Evolutionary conservation across 2,329 filamentous ascomycete species (phyloP).

Genomic region (Curvularia sp.): DNA sequence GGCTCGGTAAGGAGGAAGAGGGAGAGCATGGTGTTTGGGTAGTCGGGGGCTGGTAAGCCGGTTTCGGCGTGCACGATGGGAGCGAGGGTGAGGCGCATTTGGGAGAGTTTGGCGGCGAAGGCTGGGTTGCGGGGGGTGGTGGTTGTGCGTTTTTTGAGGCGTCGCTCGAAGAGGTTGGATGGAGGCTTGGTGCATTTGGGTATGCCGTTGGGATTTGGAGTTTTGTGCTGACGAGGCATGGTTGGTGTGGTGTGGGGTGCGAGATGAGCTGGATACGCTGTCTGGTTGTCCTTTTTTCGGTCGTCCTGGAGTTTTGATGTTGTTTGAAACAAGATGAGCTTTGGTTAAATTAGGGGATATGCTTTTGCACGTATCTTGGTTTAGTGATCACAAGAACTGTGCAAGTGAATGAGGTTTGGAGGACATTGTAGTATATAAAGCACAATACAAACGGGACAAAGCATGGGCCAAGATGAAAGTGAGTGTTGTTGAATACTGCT

Average conservation of each 20-base stretch:
- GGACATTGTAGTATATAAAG: conserved; percentile 33
- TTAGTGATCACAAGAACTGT: too few relatives aligned
- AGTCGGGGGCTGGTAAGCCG: conserved; percentile 68
- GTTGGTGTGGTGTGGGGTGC: neutral
- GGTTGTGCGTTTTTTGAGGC: conserved; percentile 6
- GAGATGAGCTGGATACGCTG: conserved; percentile 15
- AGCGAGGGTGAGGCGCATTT: conserved; percentile 70
- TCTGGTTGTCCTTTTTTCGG: neutral
- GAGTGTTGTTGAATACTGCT: conserved; percentile 37
- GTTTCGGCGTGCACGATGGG: conserved; percentile 68
- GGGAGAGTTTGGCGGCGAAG: conserved; percentile 66
- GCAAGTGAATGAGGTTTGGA: too few relatives aligned
- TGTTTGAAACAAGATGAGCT: too few relatives aligned
- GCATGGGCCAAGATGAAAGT: conserved; percentile 22
- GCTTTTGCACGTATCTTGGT: too few relatives aligned
- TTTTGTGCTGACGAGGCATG: neutral
- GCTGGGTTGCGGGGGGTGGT: conserved; percentile 47
- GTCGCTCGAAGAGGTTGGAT: conserved; percentile 19
- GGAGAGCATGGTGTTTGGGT: conserved; percentile 70
- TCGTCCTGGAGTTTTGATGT: too few relatives aligned
- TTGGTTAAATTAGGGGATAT: too few relatives aligned
- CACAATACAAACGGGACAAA: conserved; percentile 36
- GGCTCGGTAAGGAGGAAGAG: conserved; percentile 77
- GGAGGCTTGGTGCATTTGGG: conserved; percentile 20
- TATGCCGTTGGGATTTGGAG: conserved; percentile 24